Evolutionary conservation across 768 basidiomycete species (phyloP), one percentile per base, ranked within the genome.

Genomic region (Amanita exitialis): DNA sequence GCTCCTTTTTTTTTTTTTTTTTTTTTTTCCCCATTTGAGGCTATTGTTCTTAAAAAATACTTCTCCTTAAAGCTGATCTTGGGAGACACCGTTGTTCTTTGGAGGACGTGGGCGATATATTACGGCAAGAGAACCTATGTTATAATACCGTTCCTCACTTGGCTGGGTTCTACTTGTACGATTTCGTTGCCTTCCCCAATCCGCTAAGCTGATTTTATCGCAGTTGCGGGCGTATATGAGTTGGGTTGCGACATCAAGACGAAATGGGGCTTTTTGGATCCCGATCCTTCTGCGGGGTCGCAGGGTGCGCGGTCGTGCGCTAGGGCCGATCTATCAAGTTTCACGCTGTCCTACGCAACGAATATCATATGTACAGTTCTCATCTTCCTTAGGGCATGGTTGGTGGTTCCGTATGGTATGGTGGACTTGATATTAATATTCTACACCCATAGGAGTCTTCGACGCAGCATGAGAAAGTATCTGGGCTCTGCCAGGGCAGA

Each of bases 11-110:
- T n/a, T n/a, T n/a, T n/a, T n/a, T n/a, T n/a, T n/a, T n/a, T n/a
- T n/a, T n/a, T n/a, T n/a, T n/a, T n/a, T n/a, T n/a, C n/a, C n/a
- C n/a, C n/a, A n/a, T n/a, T n/a, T n/a, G n/a, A n/a, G n/a, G n/a
- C n/a, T n/a, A n/a, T n/a, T n/a, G n/a, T n/a, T n/a, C n/a, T n/a
- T n/a, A n/a, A n/a, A n/a, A n/a, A n/a, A n/a, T n/a, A n/a, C n/a
- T 27, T 16, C n/a, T 27, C 15, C 28, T 44, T n/a, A n/a, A 25
- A 66, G 63, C 44, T 66, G 13, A 60, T 61, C 34, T 57, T 63
- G 3, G 63, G 64, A 15, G 64, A 66, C 44, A 58, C 58, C 5
- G 61, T 64, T n/a, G 64, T 66, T 13, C 53, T 66, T 23, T 66
- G 64, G 64, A 55, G 64, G 48, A 63, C 63, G 13, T 62, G 60